Percentiles rank a stretch among this genome's conserved stretches.
phyloP scores from a whole-genome alignment of 495 filamentous ascomycete genomes.

The Tuber aestivum region DNA sequence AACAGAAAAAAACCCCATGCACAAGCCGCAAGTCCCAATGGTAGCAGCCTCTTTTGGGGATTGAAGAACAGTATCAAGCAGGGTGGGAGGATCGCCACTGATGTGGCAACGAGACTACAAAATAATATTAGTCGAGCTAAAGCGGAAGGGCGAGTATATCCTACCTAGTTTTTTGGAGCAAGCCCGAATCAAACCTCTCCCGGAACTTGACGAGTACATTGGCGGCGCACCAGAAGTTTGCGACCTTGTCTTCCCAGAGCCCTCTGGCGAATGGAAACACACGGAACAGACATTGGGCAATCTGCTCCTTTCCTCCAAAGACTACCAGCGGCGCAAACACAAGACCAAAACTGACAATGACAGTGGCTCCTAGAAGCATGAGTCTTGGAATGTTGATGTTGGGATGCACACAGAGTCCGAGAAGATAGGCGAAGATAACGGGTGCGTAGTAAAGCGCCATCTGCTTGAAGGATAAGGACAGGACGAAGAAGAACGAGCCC shows the following conservation, averaged over 20 bases:
- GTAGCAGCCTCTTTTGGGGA: slow-evolving; percentile 68
- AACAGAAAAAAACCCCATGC: slow-evolving; percentile 97
- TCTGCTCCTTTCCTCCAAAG: slow-evolving; percentile 62
- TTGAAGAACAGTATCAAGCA: slow-evolving; percentile 71
- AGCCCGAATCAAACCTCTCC: slow-evolving; percentile 54
- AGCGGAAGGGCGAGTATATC: not conserved
- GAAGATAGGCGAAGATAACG: slow-evolving; percentile 80
- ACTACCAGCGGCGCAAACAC: slow-evolving; percentile 67
- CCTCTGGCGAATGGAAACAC: slow-evolving; percentile 91
- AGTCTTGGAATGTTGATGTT: slow-evolving; percentile 63
- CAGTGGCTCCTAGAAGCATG: slow-evolving; percentile 65
- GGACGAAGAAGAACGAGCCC: slow-evolving; percentile 90
- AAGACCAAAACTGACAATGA: slow-evolving; percentile 64
- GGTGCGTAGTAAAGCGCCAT: slow-evolving; percentile 98
- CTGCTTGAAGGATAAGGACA: slow-evolving; percentile 89
- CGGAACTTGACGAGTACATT: slow-evolving; percentile 84
- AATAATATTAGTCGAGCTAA: slow-evolving; percentile 30
- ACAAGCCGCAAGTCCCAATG: slow-evolving; percentile 68
- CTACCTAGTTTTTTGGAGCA: slow-evolving; percentile 61
- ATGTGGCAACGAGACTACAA: slow-evolving; percentile 60
- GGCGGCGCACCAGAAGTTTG: slow-evolving; percentile 92
- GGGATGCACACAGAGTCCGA: slow-evolving; percentile 77
- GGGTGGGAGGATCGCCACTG: slow-evolving; percentile 68
- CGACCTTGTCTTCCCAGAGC: slow-evolving; percentile 96
- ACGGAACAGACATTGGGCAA: slow-evolving; percentile 76